phyloP scores from a whole-genome alignment of 1,284 basidiomycete genomes.

The Tranzscheliella williamsii region DNA sequence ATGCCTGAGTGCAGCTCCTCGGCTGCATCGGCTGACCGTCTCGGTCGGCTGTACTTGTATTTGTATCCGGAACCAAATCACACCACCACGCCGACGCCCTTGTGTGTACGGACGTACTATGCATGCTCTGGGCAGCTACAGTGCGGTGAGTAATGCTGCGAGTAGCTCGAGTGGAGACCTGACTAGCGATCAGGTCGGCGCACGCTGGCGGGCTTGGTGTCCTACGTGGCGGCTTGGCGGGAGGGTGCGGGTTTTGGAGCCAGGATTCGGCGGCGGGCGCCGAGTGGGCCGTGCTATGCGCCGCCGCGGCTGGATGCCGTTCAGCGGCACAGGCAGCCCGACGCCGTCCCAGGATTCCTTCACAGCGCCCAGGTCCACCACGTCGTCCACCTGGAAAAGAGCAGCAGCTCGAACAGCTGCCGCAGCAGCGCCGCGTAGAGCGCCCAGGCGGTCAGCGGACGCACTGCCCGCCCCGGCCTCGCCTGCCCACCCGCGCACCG shows the following conservation, averaged over 20 bases:
- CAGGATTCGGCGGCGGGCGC: too few relatives aligned
- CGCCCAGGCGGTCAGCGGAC: conserved; percentile 63
- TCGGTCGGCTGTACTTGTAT: neutral
- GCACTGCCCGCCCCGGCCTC: conserved; percentile 7
- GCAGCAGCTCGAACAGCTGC: conserved; percentile 68
- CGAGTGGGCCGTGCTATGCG: too few relatives aligned
- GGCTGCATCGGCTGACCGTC: neutral
- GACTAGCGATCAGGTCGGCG: too few relatives aligned
- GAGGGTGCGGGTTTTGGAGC: too few relatives aligned
- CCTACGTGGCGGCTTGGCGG: too few relatives aligned
- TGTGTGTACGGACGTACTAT: neutral
- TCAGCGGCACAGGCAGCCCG: conserved; percentile 30
- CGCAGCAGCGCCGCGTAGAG: conserved; percentile 65
- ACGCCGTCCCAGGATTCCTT: too few relatives aligned
- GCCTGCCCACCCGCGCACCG: too few relatives aligned
- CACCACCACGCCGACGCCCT: too few relatives aligned
- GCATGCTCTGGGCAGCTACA: neutral
- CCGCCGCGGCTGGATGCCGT: conserved; percentile 35
- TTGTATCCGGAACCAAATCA: neutral
- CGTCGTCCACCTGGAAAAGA: too few relatives aligned
- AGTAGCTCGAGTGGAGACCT: too few relatives aligned
- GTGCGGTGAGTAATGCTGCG: conserved; percentile 25
- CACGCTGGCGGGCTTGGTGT: too few relatives aligned
- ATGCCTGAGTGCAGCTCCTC: conserved; percentile 2
- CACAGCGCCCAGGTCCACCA: too few relatives aligned